Evolutionary conservation across 345 rosid genomes (phyloP), one percentile per base, ranked within the genome.

Genomic region (Citrus sp.): DNA sequence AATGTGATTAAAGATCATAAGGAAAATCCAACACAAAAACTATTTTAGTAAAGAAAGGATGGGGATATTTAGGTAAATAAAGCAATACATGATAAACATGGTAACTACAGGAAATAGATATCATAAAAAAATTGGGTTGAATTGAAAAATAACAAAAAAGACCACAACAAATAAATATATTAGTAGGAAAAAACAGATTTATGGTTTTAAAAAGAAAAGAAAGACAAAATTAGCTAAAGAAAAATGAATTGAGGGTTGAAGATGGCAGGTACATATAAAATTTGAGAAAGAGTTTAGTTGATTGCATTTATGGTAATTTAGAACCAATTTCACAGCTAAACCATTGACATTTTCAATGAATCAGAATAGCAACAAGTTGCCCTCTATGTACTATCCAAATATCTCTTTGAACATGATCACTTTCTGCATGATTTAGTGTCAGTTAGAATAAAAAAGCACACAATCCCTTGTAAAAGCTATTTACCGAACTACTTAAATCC

Each of bases 391-490:
- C 14, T 58, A 54, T n/a, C 72, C 35, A 54, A 54, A 67, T 13
- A 51, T 65, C 51, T 34, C 72, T 51, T 9, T 9, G 42, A 38
- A 38, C 3, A 16, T 51, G 6, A 51, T 1, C 34, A 34, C 72
- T 54, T 34, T 9, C 62, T 14, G 13, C 7, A 46, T 4, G 54
- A 76, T 30, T n/a, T 76, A 55, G 51, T n/a, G 42, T 38, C 2
- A 9, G 3, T 38, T 8, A 9, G 1, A 46, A 42, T 18, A 75
- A 63, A 18, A 74, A 28, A 42, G 70, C 42, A 63, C 6, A 62
- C 54, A 10, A 65, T 14, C 65, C 78, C 49, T 32, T 51, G 61
- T 54, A 37, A 49, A n/a, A 76, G 72, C 35, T 65, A 64, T 66
- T 74, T 22, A 30, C 78, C 64, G 8, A 49, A 76, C 49, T n/a